Evolutionary conservation across 352 stramenopile species (phyloP), one percentile per base, ranked within the genome.

Genomic region (Sclerospora graminicola): DNA sequence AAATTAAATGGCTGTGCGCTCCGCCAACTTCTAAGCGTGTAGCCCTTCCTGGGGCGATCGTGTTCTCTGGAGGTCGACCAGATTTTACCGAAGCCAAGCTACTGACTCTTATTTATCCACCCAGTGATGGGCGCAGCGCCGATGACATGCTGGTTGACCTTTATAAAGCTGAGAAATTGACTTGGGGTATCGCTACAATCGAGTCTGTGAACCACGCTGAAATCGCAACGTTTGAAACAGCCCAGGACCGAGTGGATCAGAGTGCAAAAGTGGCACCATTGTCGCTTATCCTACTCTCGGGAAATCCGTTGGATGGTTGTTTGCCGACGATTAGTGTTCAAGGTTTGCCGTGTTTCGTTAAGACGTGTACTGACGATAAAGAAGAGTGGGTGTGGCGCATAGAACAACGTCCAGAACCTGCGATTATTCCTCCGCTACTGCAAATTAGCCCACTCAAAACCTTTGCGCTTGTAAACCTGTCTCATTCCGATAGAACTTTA

Each of bases 351-450:
- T 82, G 68, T 39, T 83, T 80, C 29, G 48, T 84, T 13, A 68
- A 65, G 7, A 40, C 81, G 0, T 60, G 60, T 11, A 66, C 74
- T 11, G 61, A 60, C 5, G 69, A 83, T 26, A 78, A 73, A 34
- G 78, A 89, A 48, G 71, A 83, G 16, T 86, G 74, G 71, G 66
- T 82, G 16, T 89, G 78, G 78, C 55, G 62, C 14, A 34, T 66
- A 5, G 55, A 72, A 0, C 55, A 57, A 9, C 35, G 74, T 15
- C 58, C 71, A 8, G 54, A 60, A 21, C 18, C 57, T 14, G 51
- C 43, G 11, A 31, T 60, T n/a, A 54, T 82, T 2, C 68, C 68
- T 0, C 60, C 65, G 4, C 35, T 77, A n/a, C 41, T 86, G 6
- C 70, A 86, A 32, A 24, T 66, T 3, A 86, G 68, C 15, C 51